Percentiles rank a stretch among this genome's conserved stretches.
Conservation (phyloP, 768 basidiomycete species). For the Scleroderma citrinum region DNA sequence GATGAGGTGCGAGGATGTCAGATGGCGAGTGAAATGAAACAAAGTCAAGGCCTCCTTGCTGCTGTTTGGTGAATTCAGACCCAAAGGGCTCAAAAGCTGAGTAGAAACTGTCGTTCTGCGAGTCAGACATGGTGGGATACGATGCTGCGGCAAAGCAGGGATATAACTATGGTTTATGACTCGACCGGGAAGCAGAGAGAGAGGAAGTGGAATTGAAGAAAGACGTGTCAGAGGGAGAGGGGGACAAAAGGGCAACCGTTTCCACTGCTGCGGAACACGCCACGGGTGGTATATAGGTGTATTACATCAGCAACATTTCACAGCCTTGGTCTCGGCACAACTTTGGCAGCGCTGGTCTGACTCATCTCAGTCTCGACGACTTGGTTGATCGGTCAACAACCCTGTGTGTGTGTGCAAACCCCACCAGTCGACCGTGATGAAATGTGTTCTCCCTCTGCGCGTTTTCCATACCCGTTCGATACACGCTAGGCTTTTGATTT, state of each 20-base stretch:
- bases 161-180: slow-evolving; percentile 14
- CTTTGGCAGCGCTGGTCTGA: not conserved
- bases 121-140: slow-evolving; percentile 25
- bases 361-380: not conserved
- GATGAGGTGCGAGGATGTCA: slow-evolving; percentile 71
- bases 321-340: slow-evolving; percentile 11
- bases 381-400: not conserved
- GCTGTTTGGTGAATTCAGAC: slow-evolving; percentile 34
- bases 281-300: slow-evolving; percentile 26
- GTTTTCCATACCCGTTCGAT: not conserved
- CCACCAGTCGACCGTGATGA: not conserved
- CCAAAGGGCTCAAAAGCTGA: slow-evolving; percentile 31
- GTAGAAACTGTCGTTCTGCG: slow-evolving; percentile 26
- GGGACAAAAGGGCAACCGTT: slow-evolving; percentile 6
- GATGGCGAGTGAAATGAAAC: slow-evolving; percentile 62
- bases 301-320: slow-evolving; percentile 28
- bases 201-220: slow-evolving; percentile 3
- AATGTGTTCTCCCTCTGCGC: not conserved
- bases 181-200: slow-evolving; percentile 4
- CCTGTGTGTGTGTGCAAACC: not conserved
- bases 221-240: slow-evolving; percentile 1
- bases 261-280: slow-evolving; percentile 29
- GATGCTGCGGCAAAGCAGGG: slow-evolving; percentile 21
- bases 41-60: slow-evolving; percentile 51
- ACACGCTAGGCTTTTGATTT: not conserved